Evolutionary conservation across 768 basidiomycete genomes (phyloP), one percentile per base, ranked within the genome.

Genomic region (Leucocoprinus leucothites): DNA sequence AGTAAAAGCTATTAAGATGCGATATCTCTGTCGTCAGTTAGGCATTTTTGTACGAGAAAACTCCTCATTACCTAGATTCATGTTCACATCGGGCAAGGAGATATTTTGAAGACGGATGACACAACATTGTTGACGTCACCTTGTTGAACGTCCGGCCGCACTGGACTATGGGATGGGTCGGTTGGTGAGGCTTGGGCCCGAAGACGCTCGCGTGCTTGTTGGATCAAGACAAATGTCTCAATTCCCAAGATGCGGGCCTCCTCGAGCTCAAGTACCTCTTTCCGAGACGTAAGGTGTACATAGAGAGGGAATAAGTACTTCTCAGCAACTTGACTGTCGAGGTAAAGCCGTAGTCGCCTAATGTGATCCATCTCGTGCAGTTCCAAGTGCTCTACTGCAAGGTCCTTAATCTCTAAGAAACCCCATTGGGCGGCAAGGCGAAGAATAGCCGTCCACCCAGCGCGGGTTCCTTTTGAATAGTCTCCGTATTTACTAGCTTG

Each of bases 221-320:
- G 81, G n/a, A 89, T 69, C 40, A 66, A 73, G 2, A 86, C 64
- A 0, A 81, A 71, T 0, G 82, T 83, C 35, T 84, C 79, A 62
- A 82, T 42, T 60, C 84, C 82, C 18, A 91, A 70, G 34, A 69
- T 67, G 1, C 69, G 64, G 34, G 80, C 83, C 53, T 89, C 89
- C 8, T 73, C 73, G 1, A 80, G 67, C 0, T 71, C 73, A 14
- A 85, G 74, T 0, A 85, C 75, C 45, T 48, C 54, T 11, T 36
- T 14, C 2, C 54, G 36, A 14, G 14, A 28, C 22, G 40, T 26
- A 22, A 56, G 46, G 3, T 36, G 5, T 8, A 48, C 35, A 31
- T 56, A 56, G 0, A 56, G 46, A 8, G 46, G 54, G 24, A 56
- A 31, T 6, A 56, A 38, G 11, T 25, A 36, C n/a, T 24, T 41